Conservation (phyloP, 2,329 filamentous ascomycete species). For the Phaeoacremonium minimum region DNA sequence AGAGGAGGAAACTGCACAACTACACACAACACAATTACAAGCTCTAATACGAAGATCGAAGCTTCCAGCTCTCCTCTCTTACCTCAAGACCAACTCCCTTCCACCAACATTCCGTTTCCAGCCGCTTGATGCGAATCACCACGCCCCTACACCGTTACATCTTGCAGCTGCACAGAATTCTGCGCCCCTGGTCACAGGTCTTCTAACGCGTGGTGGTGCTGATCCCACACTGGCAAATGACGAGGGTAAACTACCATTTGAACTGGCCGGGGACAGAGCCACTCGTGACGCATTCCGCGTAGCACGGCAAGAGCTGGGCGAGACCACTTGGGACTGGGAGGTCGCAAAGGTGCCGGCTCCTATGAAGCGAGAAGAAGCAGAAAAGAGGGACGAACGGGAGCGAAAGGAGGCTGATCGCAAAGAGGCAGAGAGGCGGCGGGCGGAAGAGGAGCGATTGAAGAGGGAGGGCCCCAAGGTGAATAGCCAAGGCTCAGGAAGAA, state of each 20-base stretch:
- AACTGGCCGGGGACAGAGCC: constrained; percentile 77
- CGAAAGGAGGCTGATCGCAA: constrained; percentile 63
- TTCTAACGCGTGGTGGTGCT: constrained; percentile 70
- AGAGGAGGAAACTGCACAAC: constrained; percentile 74
- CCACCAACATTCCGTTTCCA: constrained; percentile 70
- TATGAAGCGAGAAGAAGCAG: constrained; percentile 67
- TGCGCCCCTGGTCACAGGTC: constrained; percentile 68
- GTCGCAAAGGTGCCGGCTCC: constrained; percentile 66
- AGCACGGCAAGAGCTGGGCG: constrained; percentile 77
- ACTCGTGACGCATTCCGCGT: constrained; percentile 91
- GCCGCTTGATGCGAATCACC: constrained; percentile 67
- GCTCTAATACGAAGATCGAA: constrained; percentile 86
- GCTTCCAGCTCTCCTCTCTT: constrained; percentile 79
- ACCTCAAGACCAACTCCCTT: constrained; percentile 73
- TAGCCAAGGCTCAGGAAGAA: constrained; percentile 32
- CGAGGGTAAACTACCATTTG: constrained; percentile 83
- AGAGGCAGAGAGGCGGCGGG: constrained; percentile 66
- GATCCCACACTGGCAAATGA: constrained; percentile 67
- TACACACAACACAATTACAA: constrained; percentile 88
- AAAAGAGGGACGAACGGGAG: constrained; percentile 65
- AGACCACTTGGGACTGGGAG: constrained; percentile 75
- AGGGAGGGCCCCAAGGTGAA: constrained; percentile 58
- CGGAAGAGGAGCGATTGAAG: constrained; percentile 69
- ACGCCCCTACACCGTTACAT: constrained; percentile 80
- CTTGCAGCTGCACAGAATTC: constrained; percentile 79